Base-by-base conservation (phyloP, 768 basidiomycete genomes). In the Harrya chromipes region DNA sequence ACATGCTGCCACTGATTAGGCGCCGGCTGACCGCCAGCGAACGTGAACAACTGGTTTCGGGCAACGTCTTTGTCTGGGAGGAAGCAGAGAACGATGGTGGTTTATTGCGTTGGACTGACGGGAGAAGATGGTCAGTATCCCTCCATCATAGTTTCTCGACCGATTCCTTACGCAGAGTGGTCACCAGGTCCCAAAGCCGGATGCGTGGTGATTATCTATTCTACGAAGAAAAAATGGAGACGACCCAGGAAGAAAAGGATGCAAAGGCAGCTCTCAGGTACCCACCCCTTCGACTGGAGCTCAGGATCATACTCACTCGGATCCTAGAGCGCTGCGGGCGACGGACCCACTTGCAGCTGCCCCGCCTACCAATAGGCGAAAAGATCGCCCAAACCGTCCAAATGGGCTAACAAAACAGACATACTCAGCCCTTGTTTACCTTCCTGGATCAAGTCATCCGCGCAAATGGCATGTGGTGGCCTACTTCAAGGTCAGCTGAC, bases 371-470 rank as follows among this genome's bases (percentile, higher is more conserved):
- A 79, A 80, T 46, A 77, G 85, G 62, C 76, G 88, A 53, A 87
- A 87, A 65, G 86, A 89, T 62, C 73, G 87, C 8, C 87, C 87
- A 11, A 81, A 85, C 33, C 88, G 89, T 56, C 82, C 82, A 14
- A 81, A 86, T 54, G 88, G 88, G n/a, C 74, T 90, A 44, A 90
- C 87, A 37, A 90, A 90, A 70, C 88, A 90, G 63, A 90, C 88
- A 0, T 90, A 89, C 61, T 89, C 87, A 8, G 87, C 87, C 24
- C 80, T 82, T 34, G 85, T 88, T 39, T 75, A 83, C 61, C 72
- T 83, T 50, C 83, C 82, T 34, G 82, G 80, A 42, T 70, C 76
- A 34, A 71, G 70, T 47, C 76, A 77, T 45, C 76, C 77, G 24
- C 77, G 81, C 37, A 88, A 88, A 76, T 90, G 87, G 87, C 87